These are phyloP conservation scores for Vinca minor DNA, from an alignment of 257 asterid genomes.

Conservation along the genomic window DNA sequence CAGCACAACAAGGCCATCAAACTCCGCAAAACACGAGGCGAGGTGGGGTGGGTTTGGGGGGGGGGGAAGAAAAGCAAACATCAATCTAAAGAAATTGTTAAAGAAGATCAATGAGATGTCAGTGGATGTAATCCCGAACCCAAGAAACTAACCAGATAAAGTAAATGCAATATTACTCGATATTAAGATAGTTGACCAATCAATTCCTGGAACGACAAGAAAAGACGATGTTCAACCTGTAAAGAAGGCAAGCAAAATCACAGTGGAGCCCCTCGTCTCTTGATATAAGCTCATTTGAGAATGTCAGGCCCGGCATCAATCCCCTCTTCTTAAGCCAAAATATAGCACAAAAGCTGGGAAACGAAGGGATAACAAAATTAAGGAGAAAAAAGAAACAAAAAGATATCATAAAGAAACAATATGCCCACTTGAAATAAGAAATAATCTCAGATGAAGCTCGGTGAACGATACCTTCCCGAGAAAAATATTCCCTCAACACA, in stretches of 20 bases:
- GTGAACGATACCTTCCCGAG: conserved; percentile 60
- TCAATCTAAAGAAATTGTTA: not conserved
- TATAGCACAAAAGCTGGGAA: conserved; percentile 64
- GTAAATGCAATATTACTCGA: not conserved
- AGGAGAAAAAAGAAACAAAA: conserved; percentile 4
- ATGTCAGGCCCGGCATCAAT: conserved; percentile 78
- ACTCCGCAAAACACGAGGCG: not conserved
- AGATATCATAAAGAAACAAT: not conserved
- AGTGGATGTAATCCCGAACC: not conserved
- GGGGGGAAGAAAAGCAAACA: too few species aligned
- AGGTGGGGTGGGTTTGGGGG: not conserved
- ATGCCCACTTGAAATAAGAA: not conserved
- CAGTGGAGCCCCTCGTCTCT: conserved; percentile 89
- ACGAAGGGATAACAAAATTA: not conserved
- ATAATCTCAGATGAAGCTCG: not conserved
- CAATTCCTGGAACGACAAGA: not conserved
- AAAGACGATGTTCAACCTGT: conserved; percentile 29
- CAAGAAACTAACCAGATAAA: not conserved
- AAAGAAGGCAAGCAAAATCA: conserved; percentile 77
- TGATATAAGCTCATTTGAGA: conserved; percentile 76
- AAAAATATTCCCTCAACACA: conserved; percentile 86
- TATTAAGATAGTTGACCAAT: not conserved
- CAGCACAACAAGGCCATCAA: not conserved
- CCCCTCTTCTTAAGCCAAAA: conserved; percentile 84
- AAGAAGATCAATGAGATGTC: not conserved